A percentile compares a stretch with the other conserved stretches of the same genome.
Conservation (phyloP, 371 early-diverging fungal species). For the Pancytospora philotis region DNA sequence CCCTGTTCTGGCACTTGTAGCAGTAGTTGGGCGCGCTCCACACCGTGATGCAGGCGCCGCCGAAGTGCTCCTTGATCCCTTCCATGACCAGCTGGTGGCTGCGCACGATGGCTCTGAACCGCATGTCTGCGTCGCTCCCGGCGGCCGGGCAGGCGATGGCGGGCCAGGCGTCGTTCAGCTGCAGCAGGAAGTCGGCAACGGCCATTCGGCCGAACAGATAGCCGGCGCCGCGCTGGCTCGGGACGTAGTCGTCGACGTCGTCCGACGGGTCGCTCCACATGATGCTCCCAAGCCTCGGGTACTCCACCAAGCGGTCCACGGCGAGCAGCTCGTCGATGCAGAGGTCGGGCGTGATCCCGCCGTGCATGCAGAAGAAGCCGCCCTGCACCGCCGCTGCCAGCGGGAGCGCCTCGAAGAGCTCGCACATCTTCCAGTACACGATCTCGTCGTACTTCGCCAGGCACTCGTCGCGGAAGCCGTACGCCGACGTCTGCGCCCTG, state of each 20-base stretch:
- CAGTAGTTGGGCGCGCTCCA: conserved; percentile 60
- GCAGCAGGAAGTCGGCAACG: conserved; percentile 49
- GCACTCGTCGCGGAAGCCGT: conserved; percentile 58
- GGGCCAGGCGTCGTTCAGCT: too few relatives aligned
- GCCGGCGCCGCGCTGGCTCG: conserved; percentile 53
- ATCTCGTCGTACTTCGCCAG: conserved; percentile 40
- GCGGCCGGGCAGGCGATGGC: too few relatives aligned
- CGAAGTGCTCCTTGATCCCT: conserved; percentile 56
- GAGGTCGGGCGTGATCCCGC: conserved; percentile 55
- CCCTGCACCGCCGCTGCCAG: conserved; percentile 51
- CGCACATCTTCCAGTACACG: conserved; percentile 49
- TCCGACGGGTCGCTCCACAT: conserved; percentile 57
- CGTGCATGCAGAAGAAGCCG: conserved; percentile 58
- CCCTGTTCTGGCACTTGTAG: conserved; percentile 49
- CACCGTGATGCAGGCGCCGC: conserved; percentile 53
- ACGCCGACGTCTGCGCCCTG: conserved; percentile 48
- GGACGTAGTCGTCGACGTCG: conserved; percentile 24
- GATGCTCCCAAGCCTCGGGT: conserved; percentile 44
- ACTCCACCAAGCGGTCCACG: conserved; percentile 25
- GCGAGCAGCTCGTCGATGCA: conserved; percentile 47
- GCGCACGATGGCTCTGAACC: conserved; percentile 44
- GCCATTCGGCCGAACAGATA: conserved; percentile 53
- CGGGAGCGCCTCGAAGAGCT: conserved; percentile 53
- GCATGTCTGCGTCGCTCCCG: too few relatives aligned
- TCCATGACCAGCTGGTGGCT: conserved; percentile 58